Conservation (phyloP, 2,329 filamentous ascomycete species). For the Huntiella abstrusa region DNA sequence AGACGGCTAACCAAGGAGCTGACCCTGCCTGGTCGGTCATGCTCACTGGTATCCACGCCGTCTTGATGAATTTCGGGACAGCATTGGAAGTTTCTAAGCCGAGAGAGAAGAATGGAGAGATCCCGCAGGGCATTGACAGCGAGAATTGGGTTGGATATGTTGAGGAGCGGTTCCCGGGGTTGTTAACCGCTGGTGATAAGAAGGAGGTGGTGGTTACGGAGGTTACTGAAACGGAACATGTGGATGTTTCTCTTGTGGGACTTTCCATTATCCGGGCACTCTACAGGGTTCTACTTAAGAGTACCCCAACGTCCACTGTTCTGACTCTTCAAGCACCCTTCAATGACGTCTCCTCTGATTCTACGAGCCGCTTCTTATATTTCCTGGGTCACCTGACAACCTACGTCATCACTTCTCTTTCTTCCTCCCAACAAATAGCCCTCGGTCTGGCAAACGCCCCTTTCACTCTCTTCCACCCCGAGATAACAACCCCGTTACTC, state of each 20-base stretch:
- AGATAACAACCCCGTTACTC: constrained; percentile 3
- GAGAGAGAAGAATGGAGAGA: constrained; percentile 5
- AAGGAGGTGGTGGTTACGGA: neutral
- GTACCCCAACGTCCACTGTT: neutral
- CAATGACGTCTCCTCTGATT: constrained; percentile 6
- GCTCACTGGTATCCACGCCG: constrained; percentile 16
- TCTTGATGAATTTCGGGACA: constrained; percentile 22
- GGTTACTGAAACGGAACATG: constrained; percentile 1
- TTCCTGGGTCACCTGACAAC: constrained; percentile 17
- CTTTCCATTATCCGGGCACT: constrained; percentile 6
- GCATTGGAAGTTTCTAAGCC: constrained; percentile 18
- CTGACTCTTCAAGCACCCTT: constrained; percentile 2
- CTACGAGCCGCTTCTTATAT: constrained; percentile 6
- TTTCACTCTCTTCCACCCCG: constrained; percentile 20
- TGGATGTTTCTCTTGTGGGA: constrained; percentile 6
- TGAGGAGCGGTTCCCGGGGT: constrained; percentile 16
- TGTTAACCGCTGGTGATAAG: constrained; percentile 13
- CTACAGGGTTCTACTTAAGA: constrained; percentile 1
- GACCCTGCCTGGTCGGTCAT: constrained; percentile 11
- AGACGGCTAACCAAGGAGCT: neutral
- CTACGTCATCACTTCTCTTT: constrained; percentile 21
- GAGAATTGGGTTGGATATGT: constrained; percentile 16
- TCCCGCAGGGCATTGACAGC: constrained; percentile 12
- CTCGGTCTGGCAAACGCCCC: constrained; percentile 19
- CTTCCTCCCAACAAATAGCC: constrained; percentile 19